Evolutionary conservation across 1,139 yeast species (phyloP).

Genomic region (Blastobotrys illinoisensis): DNA sequence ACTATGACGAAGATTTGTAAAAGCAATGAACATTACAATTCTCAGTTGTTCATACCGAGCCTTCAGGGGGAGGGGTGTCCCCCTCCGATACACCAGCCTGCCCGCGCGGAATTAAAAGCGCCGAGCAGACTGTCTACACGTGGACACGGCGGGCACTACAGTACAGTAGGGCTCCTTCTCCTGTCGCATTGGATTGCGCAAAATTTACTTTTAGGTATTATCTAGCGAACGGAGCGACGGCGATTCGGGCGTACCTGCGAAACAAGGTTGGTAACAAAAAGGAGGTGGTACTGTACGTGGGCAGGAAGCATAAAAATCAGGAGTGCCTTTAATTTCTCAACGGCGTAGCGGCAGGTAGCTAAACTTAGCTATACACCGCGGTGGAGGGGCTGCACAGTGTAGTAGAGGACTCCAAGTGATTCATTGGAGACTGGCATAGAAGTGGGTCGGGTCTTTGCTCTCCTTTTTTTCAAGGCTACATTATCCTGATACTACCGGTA

Average conservation of each 20-base stretch:
- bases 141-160: too few relatives aligned
- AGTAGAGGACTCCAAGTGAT: not conserved
- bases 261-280: not conserved
- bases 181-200: too few relatives aligned
- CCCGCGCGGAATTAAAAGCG: too few relatives aligned
- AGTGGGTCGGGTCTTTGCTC: not conserved
- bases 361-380: not conserved
- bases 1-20: not conserved
- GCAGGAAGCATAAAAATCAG: not conserved
- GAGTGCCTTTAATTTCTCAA: not conserved
- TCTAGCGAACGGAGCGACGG: slow-evolving; percentile 39
- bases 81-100: too few relatives aligned
- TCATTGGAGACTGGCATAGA: not conserved
- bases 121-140: too few relatives aligned
- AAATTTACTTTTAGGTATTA: too few relatives aligned
- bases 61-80: slow-evolving; percentile 44
- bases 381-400: not conserved
- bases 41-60: not conserved
- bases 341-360: not conserved
- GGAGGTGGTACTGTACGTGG: not conserved
- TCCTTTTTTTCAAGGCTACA: not conserved
- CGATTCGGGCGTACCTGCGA: slow-evolving; percentile 20
- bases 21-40: not conserved
- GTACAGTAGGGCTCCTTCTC: too few relatives aligned
- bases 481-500: not conserved